Evolutionary conservation across 306 rosid genomes (phyloP), one percentile per base, ranked within the genome.

Genomic region (Cicer chorassanicum): DNA sequence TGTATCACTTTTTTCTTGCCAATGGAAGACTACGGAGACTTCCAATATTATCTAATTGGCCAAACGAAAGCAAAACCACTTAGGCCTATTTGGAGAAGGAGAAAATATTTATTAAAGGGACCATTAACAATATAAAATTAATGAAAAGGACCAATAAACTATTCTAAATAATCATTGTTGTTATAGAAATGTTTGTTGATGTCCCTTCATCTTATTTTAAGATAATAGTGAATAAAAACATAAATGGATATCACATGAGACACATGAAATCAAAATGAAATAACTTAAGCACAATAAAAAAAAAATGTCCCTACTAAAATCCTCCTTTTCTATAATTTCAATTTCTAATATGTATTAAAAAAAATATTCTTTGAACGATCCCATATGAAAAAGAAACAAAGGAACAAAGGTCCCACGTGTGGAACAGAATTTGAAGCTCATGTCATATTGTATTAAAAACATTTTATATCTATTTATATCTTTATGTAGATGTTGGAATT

Each of bases 341-440:
- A 68, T 81, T 72, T 46, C 4, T 44, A 72, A 45, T 7, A 53
- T 1, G 0, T 40, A 65, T 49, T 65, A 70, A 76, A 74, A 74
- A 83, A 78, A 67, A 66, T 62, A 89, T 74, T 80, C 61, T 82
- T 86, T 63, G 89, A 82, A 69, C 75, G 88, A 89, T 85, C 86
- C 87, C 85, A 81, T 81, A 85, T 76, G 81, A 82, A 82, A 80
- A 73, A 82, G 78, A 75, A 65, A 83, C 49, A 68, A 68, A 45
- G 82, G 84, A 60, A 59, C 51, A 82, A 90, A 89, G 97, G 89
- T 18, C 96, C 97, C 96, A 87, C 91, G 92, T 86, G 94, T 82
- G 91, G 84, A 89, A 85, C 81, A 87, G 87, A 82, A 76, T 18
- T 71, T 78, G 86, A 83, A 83, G 82, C 82, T 79, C 84, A 77